Percentiles rank a stretch among this genome's conserved stretches.
phyloP scores from a whole-genome alignment of 805 yeast species.

The Metschnikowia vanudenii region DNA sequence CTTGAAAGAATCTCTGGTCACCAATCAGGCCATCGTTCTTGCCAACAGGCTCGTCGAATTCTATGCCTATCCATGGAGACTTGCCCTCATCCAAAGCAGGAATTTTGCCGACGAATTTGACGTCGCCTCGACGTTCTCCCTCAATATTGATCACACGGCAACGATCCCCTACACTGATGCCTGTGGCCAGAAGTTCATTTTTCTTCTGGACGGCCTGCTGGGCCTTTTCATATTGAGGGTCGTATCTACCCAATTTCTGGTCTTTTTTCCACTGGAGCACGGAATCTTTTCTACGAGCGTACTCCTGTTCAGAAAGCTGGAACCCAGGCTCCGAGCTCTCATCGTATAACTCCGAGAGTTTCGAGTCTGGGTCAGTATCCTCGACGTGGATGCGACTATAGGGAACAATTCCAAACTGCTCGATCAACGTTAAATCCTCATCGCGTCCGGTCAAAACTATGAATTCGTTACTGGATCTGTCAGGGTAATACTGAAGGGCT shows the following conservation, averaged over 20 bases:
- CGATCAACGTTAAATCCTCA: conserved; percentile 21
- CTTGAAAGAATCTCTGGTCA: conserved; percentile 57
- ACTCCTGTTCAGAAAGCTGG: conserved; percentile 57
- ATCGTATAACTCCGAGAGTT: conserved; percentile 37
- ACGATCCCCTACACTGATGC: conserved; percentile 49
- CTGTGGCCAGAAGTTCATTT: conserved; percentile 14
- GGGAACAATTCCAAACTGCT: conserved; percentile 31
- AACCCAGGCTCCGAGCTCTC: conserved; percentile 34
- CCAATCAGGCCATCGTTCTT: conserved; percentile 78
- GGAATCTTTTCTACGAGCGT: conserved; percentile 56
- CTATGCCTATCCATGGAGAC: conserved; percentile 75
- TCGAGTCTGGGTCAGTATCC: conserved; percentile 54
- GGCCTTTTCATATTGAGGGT: conserved; percentile 46
- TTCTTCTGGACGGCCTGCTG: conserved; percentile 25
- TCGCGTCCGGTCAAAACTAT: conserved; percentile 24
- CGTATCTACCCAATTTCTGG: conserved; percentile 69
- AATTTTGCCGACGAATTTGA: conserved; percentile 68
- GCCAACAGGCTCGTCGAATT: conserved; percentile 83
- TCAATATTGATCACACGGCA: conserved; percentile 48
- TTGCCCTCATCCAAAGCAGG: conserved; percentile 53
- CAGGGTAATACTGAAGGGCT: conserved; percentile 45
- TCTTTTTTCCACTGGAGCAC: conserved; percentile 76
- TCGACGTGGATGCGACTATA: conserved; percentile 55
- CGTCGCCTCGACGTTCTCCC: conserved; percentile 65
- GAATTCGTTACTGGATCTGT: conserved; percentile 37